Percentiles rank a stretch among this genome's conserved stretches.
Evolutionary conservation across 495 filamentous ascomycete genomes (phyloP).

Genomic region (Durotheca rogersii): DNA sequence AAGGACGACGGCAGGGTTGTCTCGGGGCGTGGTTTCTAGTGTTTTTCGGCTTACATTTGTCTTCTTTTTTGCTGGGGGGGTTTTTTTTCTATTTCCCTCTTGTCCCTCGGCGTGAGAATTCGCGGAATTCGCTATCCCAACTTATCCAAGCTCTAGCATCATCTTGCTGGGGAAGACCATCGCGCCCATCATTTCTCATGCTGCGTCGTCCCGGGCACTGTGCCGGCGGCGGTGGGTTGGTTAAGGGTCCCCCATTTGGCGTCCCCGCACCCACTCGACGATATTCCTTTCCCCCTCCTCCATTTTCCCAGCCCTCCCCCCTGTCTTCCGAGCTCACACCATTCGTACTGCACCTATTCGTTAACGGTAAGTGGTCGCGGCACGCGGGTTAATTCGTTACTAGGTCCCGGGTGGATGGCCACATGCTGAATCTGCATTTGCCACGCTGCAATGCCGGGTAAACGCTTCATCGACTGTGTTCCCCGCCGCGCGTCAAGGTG

Average conservation of each 20-base stretch:
- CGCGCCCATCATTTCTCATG: too few relatives aligned
- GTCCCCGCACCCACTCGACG: slow-evolving; percentile 25
- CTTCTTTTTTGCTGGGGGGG: too few relatives aligned
- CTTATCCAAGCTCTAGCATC: too few relatives aligned
- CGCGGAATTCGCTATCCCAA: too few relatives aligned
- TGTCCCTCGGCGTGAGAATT: too few relatives aligned
- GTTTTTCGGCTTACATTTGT: too few relatives aligned
- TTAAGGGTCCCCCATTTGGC: slow-evolving; percentile 3
- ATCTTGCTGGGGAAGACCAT: too few relatives aligned
- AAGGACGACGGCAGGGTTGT: not conserved
- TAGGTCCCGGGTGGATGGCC: slow-evolving; percentile 27
- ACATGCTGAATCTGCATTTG: slow-evolving; percentile 29
- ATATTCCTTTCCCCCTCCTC: slow-evolving; percentile 20
- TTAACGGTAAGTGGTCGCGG: slow-evolving; percentile 33
- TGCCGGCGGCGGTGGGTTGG: too few relatives aligned
- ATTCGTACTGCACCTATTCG: slow-evolving; percentile 13
- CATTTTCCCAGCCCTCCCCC: not conserved
- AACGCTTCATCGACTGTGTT: slow-evolving; percentile 29
- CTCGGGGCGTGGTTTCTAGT: too few relatives aligned
- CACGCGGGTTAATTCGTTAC: slow-evolving; percentile 24
- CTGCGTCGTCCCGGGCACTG: too few relatives aligned
- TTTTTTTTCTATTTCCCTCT: too few relatives aligned
- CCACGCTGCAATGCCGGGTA: slow-evolving; percentile 35
- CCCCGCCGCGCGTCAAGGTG: too few relatives aligned
- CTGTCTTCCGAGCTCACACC: not conserved